Evolutionary conservation across 2,329 filamentous ascomycete species (phyloP).

Genomic region (Alternaria panax): DNA sequence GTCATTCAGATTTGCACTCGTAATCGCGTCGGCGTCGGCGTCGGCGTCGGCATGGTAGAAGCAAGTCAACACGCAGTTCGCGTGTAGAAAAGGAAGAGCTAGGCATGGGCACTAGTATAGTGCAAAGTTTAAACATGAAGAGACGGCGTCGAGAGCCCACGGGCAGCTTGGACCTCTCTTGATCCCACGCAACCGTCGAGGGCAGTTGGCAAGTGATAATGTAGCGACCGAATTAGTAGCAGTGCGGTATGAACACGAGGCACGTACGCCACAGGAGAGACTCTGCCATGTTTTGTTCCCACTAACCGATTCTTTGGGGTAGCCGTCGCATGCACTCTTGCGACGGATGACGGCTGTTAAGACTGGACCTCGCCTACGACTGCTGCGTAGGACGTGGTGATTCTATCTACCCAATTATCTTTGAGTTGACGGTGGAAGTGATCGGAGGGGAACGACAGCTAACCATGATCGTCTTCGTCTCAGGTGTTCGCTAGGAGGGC

Average conservation of each 20-base stretch:
- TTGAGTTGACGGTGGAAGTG: slow-evolving; percentile 7
- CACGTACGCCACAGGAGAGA: slow-evolving; percentile 7
- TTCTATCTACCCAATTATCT: slow-evolving; percentile 4
- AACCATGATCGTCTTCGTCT: not conserved
- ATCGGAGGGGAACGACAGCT: slow-evolving; percentile 1
- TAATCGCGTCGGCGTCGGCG: not conserved
- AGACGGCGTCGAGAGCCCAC: slow-evolving; percentile 6
- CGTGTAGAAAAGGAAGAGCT: slow-evolving; percentile 11
- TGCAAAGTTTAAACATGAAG: slow-evolving; percentile 16
- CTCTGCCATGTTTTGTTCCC: slow-evolving; percentile 2
- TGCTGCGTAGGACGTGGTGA: slow-evolving; percentile 17
- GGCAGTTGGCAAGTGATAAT: slow-evolving; percentile 18
- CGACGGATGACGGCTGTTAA: slow-evolving; percentile 16
- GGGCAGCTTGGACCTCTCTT: slow-evolving; percentile 40
- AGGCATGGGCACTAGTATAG: slow-evolving; percentile 10
- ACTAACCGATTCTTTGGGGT: not conserved
- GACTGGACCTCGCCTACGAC: slow-evolving; percentile 23
- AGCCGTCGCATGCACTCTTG: slow-evolving; percentile 5
- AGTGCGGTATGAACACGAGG: slow-evolving; percentile 6
- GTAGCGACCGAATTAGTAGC: slow-evolving; percentile 7
- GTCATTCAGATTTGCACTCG: slow-evolving; percentile 14
- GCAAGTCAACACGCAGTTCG: slow-evolving; percentile 17
- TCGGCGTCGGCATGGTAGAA: slow-evolving; percentile 12
- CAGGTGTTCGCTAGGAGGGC: not conserved
- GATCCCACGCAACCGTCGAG: slow-evolving; percentile 22